Evolutionary conservation across 345 rosid genomes (phyloP).

Genomic region (Camelina laxa): DNA sequence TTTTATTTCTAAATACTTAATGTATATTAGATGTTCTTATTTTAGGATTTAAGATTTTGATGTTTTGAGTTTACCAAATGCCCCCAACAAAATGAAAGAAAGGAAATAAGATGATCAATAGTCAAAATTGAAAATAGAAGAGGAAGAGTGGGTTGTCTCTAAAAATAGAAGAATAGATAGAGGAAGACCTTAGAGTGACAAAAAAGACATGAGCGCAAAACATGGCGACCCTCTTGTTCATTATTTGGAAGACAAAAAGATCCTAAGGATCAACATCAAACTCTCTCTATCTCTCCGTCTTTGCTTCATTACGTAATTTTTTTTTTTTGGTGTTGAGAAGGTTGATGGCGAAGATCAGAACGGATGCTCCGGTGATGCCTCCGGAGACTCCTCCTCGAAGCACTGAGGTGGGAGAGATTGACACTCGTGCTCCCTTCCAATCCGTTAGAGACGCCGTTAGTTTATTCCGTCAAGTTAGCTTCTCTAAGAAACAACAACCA

Average conservation of each 20-base stretch:
- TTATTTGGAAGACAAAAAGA: constrained; percentile 38
- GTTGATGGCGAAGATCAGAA: constrained; percentile 54
- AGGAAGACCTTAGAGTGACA: constrained; percentile 34
- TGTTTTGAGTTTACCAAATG: not conserved
- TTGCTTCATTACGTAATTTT: constrained; percentile 22
- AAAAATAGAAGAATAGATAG: constrained; percentile 32
- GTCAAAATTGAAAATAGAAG: not conserved
- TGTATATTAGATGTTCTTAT: constrained; percentile 14
- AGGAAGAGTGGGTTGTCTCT: not conserved
- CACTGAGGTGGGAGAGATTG: constrained; percentile 90
- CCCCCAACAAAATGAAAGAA: not conserved
- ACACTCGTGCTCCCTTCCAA: constrained; percentile 82
- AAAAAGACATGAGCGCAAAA: constrained; percentile 40
- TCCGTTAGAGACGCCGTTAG: constrained; percentile 94
- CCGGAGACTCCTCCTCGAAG: constrained; percentile 43
- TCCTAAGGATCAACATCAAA: constrained; percentile 33
- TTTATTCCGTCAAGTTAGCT: constrained; percentile 72
- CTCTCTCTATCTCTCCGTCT: constrained; percentile 24
- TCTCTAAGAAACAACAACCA: constrained; percentile 40
- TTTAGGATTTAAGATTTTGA: constrained; percentile 12
- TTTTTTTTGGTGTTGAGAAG: constrained; percentile 25
- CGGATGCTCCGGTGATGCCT: constrained; percentile 37
- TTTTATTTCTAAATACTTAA: not conserved
- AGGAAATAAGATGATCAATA: not conserved
- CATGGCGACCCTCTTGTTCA: constrained; percentile 44